Conservation (phyloP, 495 filamentous ascomycete species). For the Bryoglossum gracile region DNA sequence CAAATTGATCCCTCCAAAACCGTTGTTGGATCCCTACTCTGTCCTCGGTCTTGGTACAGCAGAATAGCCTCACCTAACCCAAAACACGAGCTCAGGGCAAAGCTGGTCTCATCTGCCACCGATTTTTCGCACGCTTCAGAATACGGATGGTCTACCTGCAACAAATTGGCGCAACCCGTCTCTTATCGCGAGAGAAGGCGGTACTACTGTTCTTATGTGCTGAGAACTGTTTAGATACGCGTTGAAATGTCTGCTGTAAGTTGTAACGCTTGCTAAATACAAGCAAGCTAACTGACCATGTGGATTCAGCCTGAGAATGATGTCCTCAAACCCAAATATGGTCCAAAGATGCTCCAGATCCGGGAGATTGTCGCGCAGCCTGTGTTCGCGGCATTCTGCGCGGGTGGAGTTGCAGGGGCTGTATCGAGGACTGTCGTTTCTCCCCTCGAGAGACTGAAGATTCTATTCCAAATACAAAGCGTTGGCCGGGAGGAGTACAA, state of each 20-base stretch:
- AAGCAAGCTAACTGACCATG: too few relatives aligned
- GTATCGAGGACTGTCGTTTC: slow-evolving; percentile 95
- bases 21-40: background rate
- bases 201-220: slow-evolving; percentile 7
- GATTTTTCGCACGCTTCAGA: background rate
- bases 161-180: slow-evolving; percentile 10
- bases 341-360: slow-evolving; percentile 29
- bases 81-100: too few relatives aligned
- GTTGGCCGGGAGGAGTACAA: slow-evolving; percentile 87
- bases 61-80: too few relatives aligned
- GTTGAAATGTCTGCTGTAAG: slow-evolving; percentile 22
- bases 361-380: slow-evolving; percentile 60
- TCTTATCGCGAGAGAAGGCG: slow-evolving; percentile 4
- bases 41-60: too few relatives aligned
- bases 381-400: slow-evolving; percentile 84
- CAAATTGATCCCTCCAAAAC: slow-evolving; percentile 20
- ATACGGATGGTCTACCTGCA: slow-evolving; percentile 7
- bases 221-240: slow-evolving; percentile 1
- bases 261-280: background rate
- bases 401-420: slow-evolving; percentile 94
- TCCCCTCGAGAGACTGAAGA: slow-evolving; percentile 90
- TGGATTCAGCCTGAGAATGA: slow-evolving; percentile 20
- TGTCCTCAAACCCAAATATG: slow-evolving; percentile 22
- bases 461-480: slow-evolving; percentile 93
- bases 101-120: too few relatives aligned